phyloP scores from a whole-genome alignment of 176 grass and related monocot genomes.

The Musa itinerans region DNA sequence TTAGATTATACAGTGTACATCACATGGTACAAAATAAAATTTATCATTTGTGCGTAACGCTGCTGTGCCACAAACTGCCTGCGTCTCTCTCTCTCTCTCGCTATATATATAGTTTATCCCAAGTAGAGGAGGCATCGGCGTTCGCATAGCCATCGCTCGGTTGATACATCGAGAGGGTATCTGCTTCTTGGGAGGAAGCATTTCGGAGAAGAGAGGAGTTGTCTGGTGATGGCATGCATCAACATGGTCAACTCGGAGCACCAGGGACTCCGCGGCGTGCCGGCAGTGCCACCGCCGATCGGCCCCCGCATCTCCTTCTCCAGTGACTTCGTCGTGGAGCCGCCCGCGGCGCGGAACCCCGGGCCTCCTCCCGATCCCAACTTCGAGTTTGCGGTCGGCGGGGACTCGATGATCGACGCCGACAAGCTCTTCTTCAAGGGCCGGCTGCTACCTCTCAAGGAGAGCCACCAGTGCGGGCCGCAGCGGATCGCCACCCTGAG shows the following conservation, averaged over 20 bases:
- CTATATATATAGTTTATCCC: background rate
- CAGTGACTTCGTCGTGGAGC: constrained; percentile 82
- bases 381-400: constrained; percentile 89
- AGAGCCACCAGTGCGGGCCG: constrained; percentile 10
- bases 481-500: constrained; percentile 32
- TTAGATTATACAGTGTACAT: no score
- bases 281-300: constrained; percentile 18
- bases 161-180: background rate
- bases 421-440: constrained; percentile 99
- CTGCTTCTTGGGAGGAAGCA: background rate
- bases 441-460: constrained; percentile 72
- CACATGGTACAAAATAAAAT: no score
- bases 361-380: constrained; percentile 53
- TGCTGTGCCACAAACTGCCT: no score
- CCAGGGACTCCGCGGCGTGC: background rate
- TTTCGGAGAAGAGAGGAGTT: background rate
- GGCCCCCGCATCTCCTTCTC: constrained; percentile 96
- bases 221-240: constrained; percentile 59
- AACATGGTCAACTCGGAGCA: constrained; percentile 81
- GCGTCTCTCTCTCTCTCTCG: background rate
- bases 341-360: constrained; percentile 33
- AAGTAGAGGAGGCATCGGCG: no score
- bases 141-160: background rate
- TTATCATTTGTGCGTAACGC: no score
- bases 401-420: constrained; percentile 85